phyloP scores from a whole-genome alignment of 345 rosid genomes.

The Pelargonium nanum region DNA sequence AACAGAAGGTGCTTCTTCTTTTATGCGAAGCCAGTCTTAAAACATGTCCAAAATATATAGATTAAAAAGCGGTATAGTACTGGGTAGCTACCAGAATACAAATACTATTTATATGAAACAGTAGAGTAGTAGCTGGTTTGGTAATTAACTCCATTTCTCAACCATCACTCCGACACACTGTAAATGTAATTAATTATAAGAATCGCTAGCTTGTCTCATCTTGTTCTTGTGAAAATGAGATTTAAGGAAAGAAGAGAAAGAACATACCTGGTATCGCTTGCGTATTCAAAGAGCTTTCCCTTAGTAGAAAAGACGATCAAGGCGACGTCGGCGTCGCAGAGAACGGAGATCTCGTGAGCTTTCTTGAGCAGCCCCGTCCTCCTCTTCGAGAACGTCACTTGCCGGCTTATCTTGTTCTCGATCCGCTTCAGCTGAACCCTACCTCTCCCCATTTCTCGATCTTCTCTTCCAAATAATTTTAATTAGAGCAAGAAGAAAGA shows the following conservation, averaged over 20 bases:
- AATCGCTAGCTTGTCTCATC: not conserved
- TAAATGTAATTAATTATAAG: too few species aligned
- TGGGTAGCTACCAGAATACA: not conserved
- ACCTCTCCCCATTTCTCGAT: conserved; percentile 61
- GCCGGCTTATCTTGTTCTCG: conserved; percentile 87
- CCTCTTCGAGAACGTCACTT: conserved; percentile 83
- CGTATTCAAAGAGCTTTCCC: conserved; percentile 76
- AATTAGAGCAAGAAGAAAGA: too few species aligned
- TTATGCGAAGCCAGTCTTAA: too few species aligned
- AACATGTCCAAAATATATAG: too few species aligned
- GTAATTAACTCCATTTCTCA: not conserved
- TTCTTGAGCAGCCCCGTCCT: conserved; percentile 70
- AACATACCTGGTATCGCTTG: conserved; percentile 55
- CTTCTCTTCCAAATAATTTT: not conserved
- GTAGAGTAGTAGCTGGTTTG: not conserved
- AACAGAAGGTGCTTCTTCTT: too few species aligned
- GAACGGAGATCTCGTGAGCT: conserved; percentile 82
- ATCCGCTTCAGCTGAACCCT: conserved; percentile 85
- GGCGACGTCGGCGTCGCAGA: conserved; percentile 77
- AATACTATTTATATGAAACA: not conserved
- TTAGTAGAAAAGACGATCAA: conserved; percentile 71
- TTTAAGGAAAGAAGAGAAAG: too few species aligned
- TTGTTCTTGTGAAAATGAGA: too few species aligned
- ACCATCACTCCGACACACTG: not conserved
- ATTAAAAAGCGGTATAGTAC: not conserved